These are phyloP conservation scores for Graphilbum ipis-grandicollis DNA, from an alignment of 2,329 filamentous ascomycete species.

Conservation along the genomic window DNA sequence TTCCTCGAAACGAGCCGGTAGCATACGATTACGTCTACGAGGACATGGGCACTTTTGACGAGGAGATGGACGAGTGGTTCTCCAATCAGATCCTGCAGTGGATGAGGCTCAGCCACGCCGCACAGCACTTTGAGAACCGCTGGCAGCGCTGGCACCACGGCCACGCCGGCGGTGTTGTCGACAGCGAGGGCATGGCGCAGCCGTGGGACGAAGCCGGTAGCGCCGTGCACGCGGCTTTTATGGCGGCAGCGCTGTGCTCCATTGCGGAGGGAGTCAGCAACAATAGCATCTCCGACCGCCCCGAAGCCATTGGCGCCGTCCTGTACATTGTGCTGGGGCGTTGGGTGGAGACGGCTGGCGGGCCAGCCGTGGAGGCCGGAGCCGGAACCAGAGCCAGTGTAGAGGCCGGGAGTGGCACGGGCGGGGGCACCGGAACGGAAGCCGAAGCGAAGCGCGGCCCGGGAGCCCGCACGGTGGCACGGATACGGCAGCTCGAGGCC, in stretches of 20 bases:
- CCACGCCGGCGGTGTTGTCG: slow-evolving; percentile 3
- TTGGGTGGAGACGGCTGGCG: slow-evolving; percentile 51
- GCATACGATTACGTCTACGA: slow-evolving; percentile 77
- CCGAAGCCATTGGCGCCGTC: slow-evolving; percentile 36
- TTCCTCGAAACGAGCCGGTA: slow-evolving; percentile 49
- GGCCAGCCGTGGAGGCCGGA: slow-evolving; percentile 6
- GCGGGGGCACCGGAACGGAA: no score
- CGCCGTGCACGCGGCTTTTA: slow-evolving; percentile 37
- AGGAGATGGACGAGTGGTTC: slow-evolving; percentile 97
- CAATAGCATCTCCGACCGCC: no score
- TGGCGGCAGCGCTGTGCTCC: slow-evolving; percentile 31
- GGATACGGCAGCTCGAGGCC: slow-evolving; percentile 36
- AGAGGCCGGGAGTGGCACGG: no score
- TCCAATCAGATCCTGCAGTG: slow-evolving; percentile 78
- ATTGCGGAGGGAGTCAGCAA: slow-evolving; percentile 19
- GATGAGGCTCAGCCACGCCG: slow-evolving; percentile 57
- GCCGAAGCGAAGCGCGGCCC: slow-evolving; percentile 5
- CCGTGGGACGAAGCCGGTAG: slow-evolving; percentile 50
- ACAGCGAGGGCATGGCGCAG: slow-evolving; percentile 19
- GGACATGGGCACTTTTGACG: slow-evolving; percentile 56
- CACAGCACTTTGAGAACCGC: slow-evolving; percentile 58
- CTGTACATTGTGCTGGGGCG: slow-evolving; percentile 49
- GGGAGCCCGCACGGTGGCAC: slow-evolving; percentile 12
- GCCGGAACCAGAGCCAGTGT: no score
- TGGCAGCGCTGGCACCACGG: slow-evolving; percentile 37